A percentile compares a stretch with the other conserved stretches of the same genome.
These are phyloP conservation scores for Calonectria pseudoreteaudii DNA, from an alignment of 2,329 filamentous ascomycete genomes.

Conservation along the genomic window DNA sequence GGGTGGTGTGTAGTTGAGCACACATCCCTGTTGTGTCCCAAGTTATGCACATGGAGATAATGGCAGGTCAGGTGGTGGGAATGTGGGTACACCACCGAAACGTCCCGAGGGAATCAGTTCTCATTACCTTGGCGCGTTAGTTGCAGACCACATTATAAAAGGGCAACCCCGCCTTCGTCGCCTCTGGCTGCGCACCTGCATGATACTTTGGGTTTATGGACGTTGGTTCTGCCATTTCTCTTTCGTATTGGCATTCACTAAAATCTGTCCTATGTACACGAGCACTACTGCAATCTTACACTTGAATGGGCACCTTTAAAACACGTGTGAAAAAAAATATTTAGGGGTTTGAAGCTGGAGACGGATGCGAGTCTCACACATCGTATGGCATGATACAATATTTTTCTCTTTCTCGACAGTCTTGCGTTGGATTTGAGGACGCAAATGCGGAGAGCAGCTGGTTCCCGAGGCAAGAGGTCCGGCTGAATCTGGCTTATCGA, in stretches of 20 bases:
- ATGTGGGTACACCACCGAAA: background rate
- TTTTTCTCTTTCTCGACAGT: background rate
- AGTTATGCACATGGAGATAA: background rate
- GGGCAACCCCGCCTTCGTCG: background rate
- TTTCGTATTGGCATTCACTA: background rate
- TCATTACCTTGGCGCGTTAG: background rate
- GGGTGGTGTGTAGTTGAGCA: background rate
- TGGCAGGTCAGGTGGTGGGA: background rate
- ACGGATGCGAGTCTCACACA: background rate
- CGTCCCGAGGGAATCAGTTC: background rate
- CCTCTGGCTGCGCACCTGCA: background rate
- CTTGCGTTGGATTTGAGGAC: background rate
- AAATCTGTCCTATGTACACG: background rate
- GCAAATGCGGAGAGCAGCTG: slow-evolving; percentile 25
- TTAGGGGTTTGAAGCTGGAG: background rate
- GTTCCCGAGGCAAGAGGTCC: background rate
- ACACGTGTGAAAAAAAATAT: background rate
- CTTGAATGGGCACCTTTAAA: background rate
- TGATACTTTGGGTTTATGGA: background rate
- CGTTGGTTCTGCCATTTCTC: background rate
- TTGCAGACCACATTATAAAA: background rate
- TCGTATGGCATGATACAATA: background rate
- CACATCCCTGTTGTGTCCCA: no score
- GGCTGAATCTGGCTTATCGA: slow-evolving; percentile 20
- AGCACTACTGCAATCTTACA: background rate